Evolutionary conservation across 163 green algal genomes (phyloP).

Genomic region (Scenedesmus sp.): DNA sequence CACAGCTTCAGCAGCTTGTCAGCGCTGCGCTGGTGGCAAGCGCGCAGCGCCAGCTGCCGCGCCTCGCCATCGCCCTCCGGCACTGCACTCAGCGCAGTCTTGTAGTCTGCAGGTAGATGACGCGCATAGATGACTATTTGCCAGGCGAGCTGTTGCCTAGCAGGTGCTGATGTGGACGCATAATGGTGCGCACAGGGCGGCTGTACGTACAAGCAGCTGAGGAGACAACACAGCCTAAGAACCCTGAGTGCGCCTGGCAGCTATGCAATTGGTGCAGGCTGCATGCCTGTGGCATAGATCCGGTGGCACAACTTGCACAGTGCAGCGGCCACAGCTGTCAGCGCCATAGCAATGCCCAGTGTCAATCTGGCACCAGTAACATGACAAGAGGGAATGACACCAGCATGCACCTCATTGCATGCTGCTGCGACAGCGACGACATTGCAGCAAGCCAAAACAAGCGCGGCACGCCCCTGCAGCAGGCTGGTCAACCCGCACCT

Average conservation of each 20-base stretch:
- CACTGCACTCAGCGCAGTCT: conserved; percentile 21
- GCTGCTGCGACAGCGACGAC: background rate
- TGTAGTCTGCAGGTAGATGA: conserved; percentile 60
- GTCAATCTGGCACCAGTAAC: background rate
- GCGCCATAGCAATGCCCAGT: background rate
- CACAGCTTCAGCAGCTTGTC: conserved; percentile 83
- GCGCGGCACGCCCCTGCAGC: background rate
- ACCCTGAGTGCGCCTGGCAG: no score
- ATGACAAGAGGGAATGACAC: no score
- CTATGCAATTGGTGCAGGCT: no score
- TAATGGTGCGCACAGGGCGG: background rate
- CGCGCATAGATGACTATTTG: background rate
- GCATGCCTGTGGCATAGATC: no score
- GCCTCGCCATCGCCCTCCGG: conserved; percentile 53
- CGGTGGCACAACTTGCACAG: background rate
- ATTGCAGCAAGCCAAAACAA: background rate
- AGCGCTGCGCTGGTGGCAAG: conserved; percentile 86
- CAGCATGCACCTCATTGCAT: background rate
- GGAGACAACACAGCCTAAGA: no score
- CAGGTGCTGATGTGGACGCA: background rate
- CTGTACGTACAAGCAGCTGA: no score
- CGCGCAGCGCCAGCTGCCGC: conserved; percentile 65
- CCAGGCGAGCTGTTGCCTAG: background rate
- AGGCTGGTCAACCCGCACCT: conserved; percentile 54
- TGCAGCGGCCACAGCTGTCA: background rate